Evolutionary conservation across 495 filamentous ascomycete species (phyloP), one percentile per base, ranked within the genome.

Genomic region (Sporormia fimetaria): DNA sequence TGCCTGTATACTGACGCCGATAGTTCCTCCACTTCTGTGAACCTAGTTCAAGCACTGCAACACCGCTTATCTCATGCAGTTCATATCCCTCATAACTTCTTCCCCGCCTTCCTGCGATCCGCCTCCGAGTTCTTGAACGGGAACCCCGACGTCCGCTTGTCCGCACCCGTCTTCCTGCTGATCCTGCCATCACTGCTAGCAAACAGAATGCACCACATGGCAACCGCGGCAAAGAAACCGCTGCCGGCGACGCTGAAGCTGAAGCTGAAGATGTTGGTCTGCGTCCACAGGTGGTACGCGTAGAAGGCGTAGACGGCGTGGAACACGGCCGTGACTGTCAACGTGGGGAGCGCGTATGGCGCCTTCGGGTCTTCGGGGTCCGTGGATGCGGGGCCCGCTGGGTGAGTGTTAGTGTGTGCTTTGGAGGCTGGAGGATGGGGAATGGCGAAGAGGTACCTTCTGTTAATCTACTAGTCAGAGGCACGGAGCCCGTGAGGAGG

Each of bases 51-150:
- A 10, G 29, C 12, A 32, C 5, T 10, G 29, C n/a, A 6, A 32
- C 6, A 32, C 10, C 6, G 5, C 6, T 32, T 15, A 10, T 15
- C 29, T 6, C 6, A 6, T 15, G 16, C 5, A n/a, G 5, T 35
- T 20, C 7, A 21, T 39, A 6, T 33, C 20, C 46, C 43, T 34
- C 14, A 33, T 33, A 38, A 56, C 67, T 71, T 56, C 64, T 65
- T 35, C 56, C 65, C 51, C 55, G 66, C 68, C 61, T 50, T 50
- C 44, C 67, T 73, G 63, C 77, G 80, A 33, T 67, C 70, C 33
- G 73, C 74, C 58, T 78, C 76, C 51, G 67, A 64, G 56, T 88
- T 92, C 53, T 69, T 73, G 53, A 87, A 92, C n/a, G 85, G 86
- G 54, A 78, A 93, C 18, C 81, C 80, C 42, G 78, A 74, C 10